Conservation (phyloP, 2,329 filamentous ascomycete species). For the Colletotrichum orchidophilum region DNA sequence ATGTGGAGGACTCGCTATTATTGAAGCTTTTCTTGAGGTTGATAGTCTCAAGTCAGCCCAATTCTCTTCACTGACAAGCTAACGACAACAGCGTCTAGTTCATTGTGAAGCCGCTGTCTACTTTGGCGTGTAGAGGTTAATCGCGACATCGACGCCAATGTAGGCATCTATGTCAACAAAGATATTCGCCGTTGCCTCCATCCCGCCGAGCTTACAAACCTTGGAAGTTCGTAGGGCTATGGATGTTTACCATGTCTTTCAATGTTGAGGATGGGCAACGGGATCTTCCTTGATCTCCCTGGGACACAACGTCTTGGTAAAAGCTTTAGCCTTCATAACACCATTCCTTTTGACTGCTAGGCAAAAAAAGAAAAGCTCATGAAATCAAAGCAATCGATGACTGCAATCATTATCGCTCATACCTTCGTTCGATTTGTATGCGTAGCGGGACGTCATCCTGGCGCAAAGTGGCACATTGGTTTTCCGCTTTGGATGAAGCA, state of each 20-base stretch:
- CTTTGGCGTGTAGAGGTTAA: background rate
- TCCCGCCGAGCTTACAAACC: background rate
- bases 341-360: background rate
- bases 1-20: no score
- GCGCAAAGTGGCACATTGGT: constrained; percentile 39
- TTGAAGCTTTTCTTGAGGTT: no score
- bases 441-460: constrained; percentile 36
- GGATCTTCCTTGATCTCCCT: constrained; percentile 37
- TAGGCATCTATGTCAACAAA: background rate
- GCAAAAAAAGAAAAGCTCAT: background rate
- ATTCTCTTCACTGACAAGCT: background rate
- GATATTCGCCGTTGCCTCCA: background rate
- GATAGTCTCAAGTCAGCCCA: no score
- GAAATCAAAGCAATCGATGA: constrained; percentile 27
- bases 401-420: constrained; percentile 34
- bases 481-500: constrained; percentile 38
- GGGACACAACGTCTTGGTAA: constrained; percentile 36
- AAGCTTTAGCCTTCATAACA: background rate
- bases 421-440: constrained; percentile 35
- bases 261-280: constrained; percentile 37
- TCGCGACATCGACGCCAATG: background rate
- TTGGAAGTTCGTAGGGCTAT: background rate
- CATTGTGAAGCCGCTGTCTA: background rate
- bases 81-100: background rate
- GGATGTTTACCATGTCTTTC: background rate